phyloP scores from a whole-genome alignment of 441 rosid genomes.

The Mallotus repandus region DNA sequence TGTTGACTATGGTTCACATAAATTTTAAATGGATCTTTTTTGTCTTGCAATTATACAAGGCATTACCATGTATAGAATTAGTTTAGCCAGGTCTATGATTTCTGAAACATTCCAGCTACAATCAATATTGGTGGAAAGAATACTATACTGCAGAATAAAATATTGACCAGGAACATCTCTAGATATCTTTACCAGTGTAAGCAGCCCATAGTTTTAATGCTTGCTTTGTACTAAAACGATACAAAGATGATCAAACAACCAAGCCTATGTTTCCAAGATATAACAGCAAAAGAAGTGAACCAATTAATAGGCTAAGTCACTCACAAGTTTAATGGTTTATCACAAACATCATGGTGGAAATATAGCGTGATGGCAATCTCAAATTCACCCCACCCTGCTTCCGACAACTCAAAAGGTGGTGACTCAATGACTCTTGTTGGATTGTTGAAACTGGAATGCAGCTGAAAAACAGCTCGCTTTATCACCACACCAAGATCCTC shows the following conservation, averaged over 20 bases:
- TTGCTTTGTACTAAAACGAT: neutral
- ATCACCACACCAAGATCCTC: slow-evolving; percentile 73
- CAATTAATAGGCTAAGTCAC: slow-evolving; percentile 23
- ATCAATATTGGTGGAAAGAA: neutral
- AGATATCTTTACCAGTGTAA: neutral
- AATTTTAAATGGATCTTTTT: neutral
- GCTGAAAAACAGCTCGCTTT: slow-evolving; percentile 65
- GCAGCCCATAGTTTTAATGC: neutral
- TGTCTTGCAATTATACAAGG: neutral
- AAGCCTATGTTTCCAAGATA: slow-evolving; percentile 12
- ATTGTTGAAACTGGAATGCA: slow-evolving; percentile 87
- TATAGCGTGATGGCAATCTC: slow-evolving; percentile 70
- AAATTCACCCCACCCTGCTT: slow-evolving; percentile 97
- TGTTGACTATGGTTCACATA: neutral
- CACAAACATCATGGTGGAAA: slow-evolving; percentile 69
- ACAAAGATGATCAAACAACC: neutral
- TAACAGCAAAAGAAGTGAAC: neutral
- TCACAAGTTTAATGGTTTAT: slow-evolving; percentile 73
- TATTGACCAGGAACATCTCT: neutral
- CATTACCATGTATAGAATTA: neutral
- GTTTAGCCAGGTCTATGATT: neutral
- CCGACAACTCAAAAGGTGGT: slow-evolving; percentile 82
- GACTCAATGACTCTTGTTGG: slow-evolving; percentile 78
- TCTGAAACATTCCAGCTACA: neutral
- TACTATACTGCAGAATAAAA: neutral